A percentile compares a stretch with the other conserved stretches of the same genome.
These are phyloP conservation scores for Tritrichomonas musculus DNA, from an alignment of 208 protist genomes.

Conservation along the genomic window DNA sequence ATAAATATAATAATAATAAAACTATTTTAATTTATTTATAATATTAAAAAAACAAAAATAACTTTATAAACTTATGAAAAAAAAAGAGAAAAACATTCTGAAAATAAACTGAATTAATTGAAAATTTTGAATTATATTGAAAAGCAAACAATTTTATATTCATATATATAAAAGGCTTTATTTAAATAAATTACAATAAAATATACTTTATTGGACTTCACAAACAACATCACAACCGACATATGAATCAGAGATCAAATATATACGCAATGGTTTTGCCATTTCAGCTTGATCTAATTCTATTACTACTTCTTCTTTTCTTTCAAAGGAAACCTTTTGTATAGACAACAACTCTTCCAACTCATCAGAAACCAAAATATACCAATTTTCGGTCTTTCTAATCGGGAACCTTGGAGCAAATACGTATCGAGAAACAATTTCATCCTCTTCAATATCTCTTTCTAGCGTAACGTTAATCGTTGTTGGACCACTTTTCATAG, in stretches of 20 bases:
- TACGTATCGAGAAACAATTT: neutral
- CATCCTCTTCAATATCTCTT: neutral
- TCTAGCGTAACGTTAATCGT: neutral
- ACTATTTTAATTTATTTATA: too few relatives aligned
- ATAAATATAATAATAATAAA: too few relatives aligned
- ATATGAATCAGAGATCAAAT: neutral
- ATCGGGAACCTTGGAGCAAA: neutral
- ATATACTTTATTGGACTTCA: neutral
- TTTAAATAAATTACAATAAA: too few relatives aligned
- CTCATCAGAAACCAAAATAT: neutral
- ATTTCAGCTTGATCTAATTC: neutral
- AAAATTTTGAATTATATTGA: too few relatives aligned
- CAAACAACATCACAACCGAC: neutral
- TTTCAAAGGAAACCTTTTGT: neutral
- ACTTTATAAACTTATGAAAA: too few relatives aligned
- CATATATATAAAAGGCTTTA: too few relatives aligned
- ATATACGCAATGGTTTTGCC: neutral
- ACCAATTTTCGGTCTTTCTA: neutral
- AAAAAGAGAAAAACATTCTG: too few relatives aligned
- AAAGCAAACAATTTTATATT: too few relatives aligned
- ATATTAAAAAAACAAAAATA: too few relatives aligned
- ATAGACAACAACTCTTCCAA: neutral
- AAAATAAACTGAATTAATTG: too few relatives aligned
- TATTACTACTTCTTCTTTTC: neutral
- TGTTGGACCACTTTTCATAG: neutral